Base-by-base conservation (phyloP, 352 stramenopile genomes). In the Globisporangium takayamanum region DNA sequence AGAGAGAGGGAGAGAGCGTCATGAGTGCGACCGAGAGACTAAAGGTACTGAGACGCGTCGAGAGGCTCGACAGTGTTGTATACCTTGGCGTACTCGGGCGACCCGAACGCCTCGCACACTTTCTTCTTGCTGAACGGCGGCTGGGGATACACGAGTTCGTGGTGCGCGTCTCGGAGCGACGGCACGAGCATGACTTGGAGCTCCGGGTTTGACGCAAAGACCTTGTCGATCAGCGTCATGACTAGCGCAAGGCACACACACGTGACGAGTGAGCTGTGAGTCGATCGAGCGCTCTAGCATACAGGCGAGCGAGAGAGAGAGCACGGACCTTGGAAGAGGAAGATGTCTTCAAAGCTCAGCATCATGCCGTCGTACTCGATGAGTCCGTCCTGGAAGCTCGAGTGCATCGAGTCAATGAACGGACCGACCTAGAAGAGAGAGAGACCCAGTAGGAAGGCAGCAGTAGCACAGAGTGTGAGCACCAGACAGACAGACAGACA, bases 331-430 rank as follows among this genome's bases (percentile, higher is more conserved):
- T 92, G 89, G 62, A 94, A 90, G 46, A 94, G 44, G 59, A 92
- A 94, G 26, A 92, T 83, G 28, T 92, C 84, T 64, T 94, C 80
- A 46, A 91, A 94, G 36, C 77, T 84, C 25, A 91, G 57, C 71
- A 90, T 87, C 76, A 91, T 88, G 55, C 61, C 76, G 46, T 94
- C 79, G 53, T 88, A 90, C 55, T 80, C 73, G 15, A 89, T 78
- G 30, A 94, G 59, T 14, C 92, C 93, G 42, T 89, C 74, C 55
- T 91, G 67, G 42, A 98, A 90, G 56, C 88, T 84, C 18, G 87
- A 74, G 61, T 99, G 95, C 57, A 88, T 83, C 22, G 76, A 78
- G 70, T 99, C 95, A 26, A 99, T 97, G 77, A 99, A 99, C 15
- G 97, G 97, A 16, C 97, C 97, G 41, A 95, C 81, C 84, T 93